A percentile compares a stretch with the other conserved stretches of the same genome.
These are phyloP conservation scores for Phoenix dactylifera DNA, from an alignment of 176 grass and related monocot species.

Conservation along the genomic window DNA sequence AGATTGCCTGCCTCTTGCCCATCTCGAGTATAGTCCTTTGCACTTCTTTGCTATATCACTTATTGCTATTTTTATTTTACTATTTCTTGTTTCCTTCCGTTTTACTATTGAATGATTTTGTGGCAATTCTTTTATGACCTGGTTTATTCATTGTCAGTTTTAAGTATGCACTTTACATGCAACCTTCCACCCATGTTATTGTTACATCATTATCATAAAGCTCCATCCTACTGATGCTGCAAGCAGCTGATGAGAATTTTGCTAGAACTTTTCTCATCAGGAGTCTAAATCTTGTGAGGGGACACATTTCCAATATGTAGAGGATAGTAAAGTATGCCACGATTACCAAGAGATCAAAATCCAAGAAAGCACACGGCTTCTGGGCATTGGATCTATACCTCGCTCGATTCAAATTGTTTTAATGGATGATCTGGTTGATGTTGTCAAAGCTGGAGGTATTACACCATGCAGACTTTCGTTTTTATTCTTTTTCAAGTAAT, in stretches of 20 bases:
- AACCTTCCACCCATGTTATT: no score
- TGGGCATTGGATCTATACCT: slow-evolving; percentile 85
- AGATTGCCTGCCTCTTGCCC: slow-evolving; percentile 56
- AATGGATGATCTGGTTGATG: slow-evolving; percentile 85
- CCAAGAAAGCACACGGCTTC: slow-evolving; percentile 81
- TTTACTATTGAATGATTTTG: background rate
- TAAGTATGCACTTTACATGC: no score
- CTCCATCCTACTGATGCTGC: background rate
- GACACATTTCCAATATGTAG: slow-evolving; percentile 44
- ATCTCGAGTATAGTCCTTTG: slow-evolving; percentile 37
- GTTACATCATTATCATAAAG: no score
- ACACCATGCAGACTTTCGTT: slow-evolving; percentile 6
- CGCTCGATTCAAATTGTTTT: slow-evolving; percentile 78
- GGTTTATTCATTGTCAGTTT: no score
- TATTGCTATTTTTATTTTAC: background rate
- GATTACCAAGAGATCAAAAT: slow-evolving; percentile 99
- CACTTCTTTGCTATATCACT: background rate
- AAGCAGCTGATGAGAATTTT: slow-evolving; percentile 9
- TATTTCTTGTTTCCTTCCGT: background rate
- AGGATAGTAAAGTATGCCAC: slow-evolving; percentile 59
- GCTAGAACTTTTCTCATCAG: slow-evolving; percentile 24
- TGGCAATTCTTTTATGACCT: background rate
- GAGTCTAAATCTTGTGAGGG: slow-evolving; percentile 45
- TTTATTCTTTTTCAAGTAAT: background rate
- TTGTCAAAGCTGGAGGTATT: slow-evolving; percentile 81